Evolutionary conservation across 164 flowering plant species (phyloP).

Genomic region (Magnolia officinalis): DNA sequence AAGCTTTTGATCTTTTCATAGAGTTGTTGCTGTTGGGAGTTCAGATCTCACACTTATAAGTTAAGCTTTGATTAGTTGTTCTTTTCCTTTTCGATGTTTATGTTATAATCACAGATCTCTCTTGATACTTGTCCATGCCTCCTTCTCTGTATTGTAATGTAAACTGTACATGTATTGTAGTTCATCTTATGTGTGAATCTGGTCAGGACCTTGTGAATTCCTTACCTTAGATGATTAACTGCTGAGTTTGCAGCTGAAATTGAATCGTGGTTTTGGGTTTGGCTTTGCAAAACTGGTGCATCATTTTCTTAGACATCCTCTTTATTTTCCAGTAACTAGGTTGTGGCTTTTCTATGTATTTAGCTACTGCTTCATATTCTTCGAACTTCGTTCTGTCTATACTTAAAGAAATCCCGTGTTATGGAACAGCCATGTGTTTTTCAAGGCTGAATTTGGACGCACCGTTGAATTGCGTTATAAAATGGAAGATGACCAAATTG

Average conservation of each 20-base stretch:
- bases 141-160: slow-evolving; percentile 4
- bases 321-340: not conserved
- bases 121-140: slow-evolving; percentile 7
- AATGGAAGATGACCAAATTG: not conserved
- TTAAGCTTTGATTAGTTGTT: not conserved
- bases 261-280: not conserved
- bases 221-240: not conserved
- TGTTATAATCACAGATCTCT: not conserved
- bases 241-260: not conserved
- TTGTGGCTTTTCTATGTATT: not conserved
- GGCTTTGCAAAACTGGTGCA: not conserved
- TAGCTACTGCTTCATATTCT: not conserved
- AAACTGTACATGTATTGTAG: slow-evolving; percentile 14
- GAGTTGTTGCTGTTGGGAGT: not conserved
- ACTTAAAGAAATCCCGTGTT: not conserved
- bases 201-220: not conserved
- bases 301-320: not conserved
- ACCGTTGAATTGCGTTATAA: too few relatives aligned
- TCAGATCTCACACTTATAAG: not conserved
- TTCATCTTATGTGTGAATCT: not conserved
- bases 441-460: not conserved
- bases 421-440: not conserved
- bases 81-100: slow-evolving; percentile 2
- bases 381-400: not conserved
- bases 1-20: not conserved